Evolutionary conservation across 2,329 filamentous ascomycete species (phyloP).

Genomic region (Zymoseptoria crescenta): DNA sequence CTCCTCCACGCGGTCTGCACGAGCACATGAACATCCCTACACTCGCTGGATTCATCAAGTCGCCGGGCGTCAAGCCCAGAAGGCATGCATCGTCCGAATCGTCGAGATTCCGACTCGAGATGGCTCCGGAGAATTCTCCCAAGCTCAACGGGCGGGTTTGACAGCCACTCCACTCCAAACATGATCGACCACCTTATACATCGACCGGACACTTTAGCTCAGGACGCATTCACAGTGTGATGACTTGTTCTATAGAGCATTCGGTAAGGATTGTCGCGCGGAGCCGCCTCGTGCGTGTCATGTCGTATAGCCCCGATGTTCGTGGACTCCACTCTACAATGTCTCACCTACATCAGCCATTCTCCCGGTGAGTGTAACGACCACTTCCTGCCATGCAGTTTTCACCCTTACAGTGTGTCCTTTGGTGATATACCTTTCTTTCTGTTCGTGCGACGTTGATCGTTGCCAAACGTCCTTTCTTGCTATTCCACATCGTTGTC

Average conservation of each 20-base stretch:
- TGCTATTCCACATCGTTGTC: neutral
- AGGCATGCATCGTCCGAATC: neutral
- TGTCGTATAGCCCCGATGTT: neutral
- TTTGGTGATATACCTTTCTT: neutral
- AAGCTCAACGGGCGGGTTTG: neutral
- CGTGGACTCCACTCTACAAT: neutral
- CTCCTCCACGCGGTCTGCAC: too few species aligned
- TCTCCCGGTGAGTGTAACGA: neutral
- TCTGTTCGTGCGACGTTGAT: neutral
- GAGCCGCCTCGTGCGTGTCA: neutral
- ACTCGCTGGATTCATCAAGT: neutral
- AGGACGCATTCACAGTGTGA: neutral
- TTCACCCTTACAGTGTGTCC: neutral
- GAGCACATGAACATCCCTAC: neutral
- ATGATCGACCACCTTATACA: neutral
- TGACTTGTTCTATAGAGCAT: neutral
- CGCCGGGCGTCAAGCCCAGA: too few species aligned
- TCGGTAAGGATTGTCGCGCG: neutral
- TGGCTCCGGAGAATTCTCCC: neutral
- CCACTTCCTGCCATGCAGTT: neutral
- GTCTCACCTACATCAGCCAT: neutral
- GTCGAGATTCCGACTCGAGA: too few species aligned
- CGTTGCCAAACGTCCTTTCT: neutral
- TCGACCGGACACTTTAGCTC: neutral
- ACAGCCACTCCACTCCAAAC: neutral